These are phyloP conservation scores for Infundibulicybe gibba DNA, from an alignment of 768 basidiomycete species.

Conservation along the genomic window DNA sequence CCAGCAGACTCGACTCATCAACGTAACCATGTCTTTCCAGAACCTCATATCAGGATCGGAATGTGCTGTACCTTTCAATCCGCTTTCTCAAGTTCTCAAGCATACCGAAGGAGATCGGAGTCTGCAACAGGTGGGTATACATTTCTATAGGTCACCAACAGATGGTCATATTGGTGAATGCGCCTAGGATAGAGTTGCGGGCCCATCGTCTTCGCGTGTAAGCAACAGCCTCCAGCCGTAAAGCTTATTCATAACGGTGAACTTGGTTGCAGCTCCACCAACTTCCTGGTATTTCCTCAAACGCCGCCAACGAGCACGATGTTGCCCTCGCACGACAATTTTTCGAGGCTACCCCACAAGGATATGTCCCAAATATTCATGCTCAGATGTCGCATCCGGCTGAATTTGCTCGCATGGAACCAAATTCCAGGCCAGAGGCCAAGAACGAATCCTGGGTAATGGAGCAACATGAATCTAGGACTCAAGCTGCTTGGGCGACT, in stretches of 20 bases:
- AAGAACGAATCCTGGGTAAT: slow-evolving; percentile 46
- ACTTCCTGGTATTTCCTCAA: slow-evolving; percentile 56
- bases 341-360: slow-evolving; percentile 49
- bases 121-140: slow-evolving; percentile 67
- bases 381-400: slow-evolving; percentile 15
- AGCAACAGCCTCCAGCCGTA: slow-evolving; percentile 12
- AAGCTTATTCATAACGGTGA: slow-evolving; percentile 1
- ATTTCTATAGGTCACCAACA: neutral
- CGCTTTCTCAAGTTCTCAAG: slow-evolving; percentile 85
- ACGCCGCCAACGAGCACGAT: slow-evolving; percentile 59
- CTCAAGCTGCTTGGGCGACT: slow-evolving; percentile 45
- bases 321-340: slow-evolving; percentile 76
- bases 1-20: neutral
- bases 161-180: slow-evolving; percentile 5
- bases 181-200: slow-evolving; percentile 66
- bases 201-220: slow-evolving; percentile 70
- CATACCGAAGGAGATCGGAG: slow-evolving; percentile 88
- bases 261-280: slow-evolving; percentile 57
- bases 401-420: slow-evolving; percentile 15
- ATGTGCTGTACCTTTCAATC: slow-evolving; percentile 81
- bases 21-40: slow-evolving; percentile 62
- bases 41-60: slow-evolving; percentile 85
- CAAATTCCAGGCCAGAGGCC: too few species aligned
- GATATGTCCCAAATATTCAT: slow-evolving; percentile 16
- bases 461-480: slow-evolving; percentile 38